phyloP scores from a whole-genome alignment of 208 protist genomes.

The Leptomonas pyrrhocoris region DNA sequence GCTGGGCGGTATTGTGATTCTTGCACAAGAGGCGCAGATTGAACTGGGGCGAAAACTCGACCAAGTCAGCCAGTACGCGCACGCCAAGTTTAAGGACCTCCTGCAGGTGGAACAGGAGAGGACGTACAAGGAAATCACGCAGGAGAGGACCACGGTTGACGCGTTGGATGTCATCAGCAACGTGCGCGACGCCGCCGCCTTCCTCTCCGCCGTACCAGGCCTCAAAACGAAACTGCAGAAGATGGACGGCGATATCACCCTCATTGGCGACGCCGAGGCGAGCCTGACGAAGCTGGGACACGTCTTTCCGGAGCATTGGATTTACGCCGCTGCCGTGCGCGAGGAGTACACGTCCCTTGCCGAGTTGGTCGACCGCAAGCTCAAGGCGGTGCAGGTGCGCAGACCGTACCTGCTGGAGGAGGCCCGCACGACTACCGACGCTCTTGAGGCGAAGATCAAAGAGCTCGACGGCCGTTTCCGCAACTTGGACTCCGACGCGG shows the following conservation, averaged over 20 bases:
- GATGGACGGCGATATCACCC: conserved; percentile 53
- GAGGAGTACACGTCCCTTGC: conserved; percentile 94
- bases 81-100: conserved; percentile 85
- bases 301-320: conserved; percentile 93
- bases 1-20: conserved; percentile 82
- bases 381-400: conserved; percentile 86
- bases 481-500: conserved; percentile 38
- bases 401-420: conserved; percentile 67
- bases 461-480: conserved; percentile 57
- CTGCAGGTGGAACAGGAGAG: conserved; percentile 70
- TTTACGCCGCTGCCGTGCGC: conserved; percentile 86
- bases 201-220: conserved; percentile 72
- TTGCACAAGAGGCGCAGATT: conserved; percentile 84
- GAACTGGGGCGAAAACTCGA: conserved; percentile 85
- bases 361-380: conserved; percentile 92
- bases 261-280: conserved; percentile 84
- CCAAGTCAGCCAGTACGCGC: conserved; percentile 73
- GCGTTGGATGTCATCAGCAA: conserved; percentile 92
- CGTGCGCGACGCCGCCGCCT: conserved; percentile 67
- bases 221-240: conserved; percentile 77
- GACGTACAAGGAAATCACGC: conserved; percentile 54
- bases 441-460: conserved; percentile 63
- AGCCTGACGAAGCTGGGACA: conserved; percentile 88
- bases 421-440: conserved; percentile 49
- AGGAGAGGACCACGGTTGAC: conserved; percentile 69